Percentiles rank a stretch among this genome's conserved stretches.
These are phyloP conservation scores for Paracamarosporium sp. DNA, from an alignment of 2,329 filamentous ascomycete genomes.

Conservation along the genomic window DNA sequence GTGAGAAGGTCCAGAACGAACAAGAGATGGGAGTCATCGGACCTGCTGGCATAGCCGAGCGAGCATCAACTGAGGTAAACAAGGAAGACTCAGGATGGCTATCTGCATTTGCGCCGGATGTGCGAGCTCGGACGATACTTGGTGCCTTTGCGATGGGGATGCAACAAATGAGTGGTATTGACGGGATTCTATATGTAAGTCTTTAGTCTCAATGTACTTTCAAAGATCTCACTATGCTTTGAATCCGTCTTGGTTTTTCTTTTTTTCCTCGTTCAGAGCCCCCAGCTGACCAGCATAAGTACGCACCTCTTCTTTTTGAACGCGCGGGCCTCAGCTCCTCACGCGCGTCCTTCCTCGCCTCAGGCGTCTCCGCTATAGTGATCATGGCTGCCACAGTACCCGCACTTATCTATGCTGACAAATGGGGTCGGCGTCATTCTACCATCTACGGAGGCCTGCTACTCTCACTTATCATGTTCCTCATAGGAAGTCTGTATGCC, in stretches of 20 bases:
- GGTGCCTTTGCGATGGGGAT: constrained; percentile 65
- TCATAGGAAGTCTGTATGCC: constrained; percentile 62
- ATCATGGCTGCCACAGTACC: constrained; percentile 64
- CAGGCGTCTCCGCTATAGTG: constrained; percentile 64
- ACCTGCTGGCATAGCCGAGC: background rate
- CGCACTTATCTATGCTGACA: constrained; percentile 61
- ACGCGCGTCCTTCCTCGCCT: constrained; percentile 64
- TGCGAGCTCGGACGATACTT: constrained; percentile 35
- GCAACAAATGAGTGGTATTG: constrained; percentile 68
- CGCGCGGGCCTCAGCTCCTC: constrained; percentile 62
- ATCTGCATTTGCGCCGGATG: constrained; percentile 27
- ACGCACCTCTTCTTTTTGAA: constrained; percentile 65
- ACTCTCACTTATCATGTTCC: constrained; percentile 57
- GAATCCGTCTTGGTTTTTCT: too few species aligned
- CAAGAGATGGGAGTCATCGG: background rate
- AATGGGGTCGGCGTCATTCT: constrained; percentile 62
- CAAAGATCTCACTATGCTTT: too few species aligned
- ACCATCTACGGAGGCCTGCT: constrained; percentile 61
- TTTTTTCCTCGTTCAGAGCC: background rate
- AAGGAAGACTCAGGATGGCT: constrained; percentile 15
- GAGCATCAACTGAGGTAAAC: background rate
- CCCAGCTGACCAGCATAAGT: constrained; percentile 48
- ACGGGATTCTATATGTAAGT: constrained; percentile 66
- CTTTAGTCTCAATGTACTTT: too few species aligned
- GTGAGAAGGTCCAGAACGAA: background rate